Evolutionary conservation across 2,329 filamentous ascomycete genomes (phyloP), one percentile per base, ranked within the genome.

Genomic region (Boeremia exigua): DNA sequence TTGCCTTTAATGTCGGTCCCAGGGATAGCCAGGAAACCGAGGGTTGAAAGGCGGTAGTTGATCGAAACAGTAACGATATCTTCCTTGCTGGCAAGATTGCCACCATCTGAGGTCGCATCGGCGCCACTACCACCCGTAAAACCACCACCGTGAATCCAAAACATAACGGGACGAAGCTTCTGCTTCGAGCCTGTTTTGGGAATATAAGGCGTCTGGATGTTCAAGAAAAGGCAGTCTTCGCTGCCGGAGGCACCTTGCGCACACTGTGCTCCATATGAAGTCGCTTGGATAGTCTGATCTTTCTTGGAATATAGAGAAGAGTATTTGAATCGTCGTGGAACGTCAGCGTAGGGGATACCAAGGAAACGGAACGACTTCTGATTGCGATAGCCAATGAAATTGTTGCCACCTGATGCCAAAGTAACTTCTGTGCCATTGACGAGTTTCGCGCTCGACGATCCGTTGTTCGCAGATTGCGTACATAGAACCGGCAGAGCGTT

Each of bases 71-170:
- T 84, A 37, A 90, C 77, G 47, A 89, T 75, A 9, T 82, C 81
- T 39, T 75, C 84, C 44, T 84, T 79, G 2, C 82, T 84, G 0
- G 82, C 84, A 3, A 87, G 73, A 58, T 84, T 84, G 2, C 81
- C 82, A 17, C 83, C 82, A 57, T 87, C 84, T 1, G 66, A 69
- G 74, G 62, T 19, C 66, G 65, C 2, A 69, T 72, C 61, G 83
- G 88, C 5, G 82, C 79, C 12, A 88, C 54, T 67, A 8, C 66
- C 66, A 9, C 64, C 54, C 44, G 76, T 87, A 76, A 88, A 89
- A 6, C 79, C 82, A 2, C 87, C 87, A 39, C 86, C 86, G 66
- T 88, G 86, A 29, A 89, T 74, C 66, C 86, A 88, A 2, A 88
- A 58, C 23, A 63, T 58, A 15, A 64, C 63, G 6, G 66, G 64